Conservation (phyloP, 257 asterid species). For the Mitragyna speciosa region DNA sequence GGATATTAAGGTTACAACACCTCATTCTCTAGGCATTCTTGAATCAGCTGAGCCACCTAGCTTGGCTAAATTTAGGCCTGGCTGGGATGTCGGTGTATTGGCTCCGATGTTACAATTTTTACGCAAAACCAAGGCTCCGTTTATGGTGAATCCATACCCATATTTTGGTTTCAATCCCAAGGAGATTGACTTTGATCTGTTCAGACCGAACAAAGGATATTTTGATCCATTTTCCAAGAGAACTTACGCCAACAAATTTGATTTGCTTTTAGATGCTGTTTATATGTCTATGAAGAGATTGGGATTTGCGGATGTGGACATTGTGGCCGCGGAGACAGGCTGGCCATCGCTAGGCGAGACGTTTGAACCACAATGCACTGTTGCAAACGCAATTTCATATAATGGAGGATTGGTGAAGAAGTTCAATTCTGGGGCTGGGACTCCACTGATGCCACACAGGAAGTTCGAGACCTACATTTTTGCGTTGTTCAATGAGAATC, state of each 20-base stretch:
- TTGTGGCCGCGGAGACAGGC: slow-evolving; percentile 81
- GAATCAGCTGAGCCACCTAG: slow-evolving; percentile 64
- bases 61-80: slow-evolving; percentile 64
- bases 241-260: slow-evolving; percentile 73
- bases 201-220: slow-evolving; percentile 34
- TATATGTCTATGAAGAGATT: slow-evolving; percentile 61
- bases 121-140: slow-evolving; percentile 61
- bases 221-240: slow-evolving; percentile 38
- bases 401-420: slow-evolving; percentile 60
- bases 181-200: slow-evolving; percentile 43
- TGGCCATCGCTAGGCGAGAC: slow-evolving; percentile 75
- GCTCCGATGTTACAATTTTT: slow-evolving; percentile 65
- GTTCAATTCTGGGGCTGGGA: slow-evolving; percentile 51
- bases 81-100: slow-evolving; percentile 70
- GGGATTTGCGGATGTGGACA: slow-evolving; percentile 72
- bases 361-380: slow-evolving; percentile 62
- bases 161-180: slow-evolving; percentile 65
- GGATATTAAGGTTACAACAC: slow-evolving; percentile 59
- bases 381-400: slow-evolving; percentile 69
- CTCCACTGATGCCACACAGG: slow-evolving; percentile 75
- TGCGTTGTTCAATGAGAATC: slow-evolving; percentile 71
- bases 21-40: slow-evolving; percentile 80
- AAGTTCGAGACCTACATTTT: slow-evolving; percentile 68
- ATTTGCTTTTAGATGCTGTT: slow-evolving; percentile 68
- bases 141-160: slow-evolving; percentile 94